Evolutionary conservation across 2,329 filamentous ascomycete species (phyloP).

Genomic region (Exophiala calicioides): DNA sequence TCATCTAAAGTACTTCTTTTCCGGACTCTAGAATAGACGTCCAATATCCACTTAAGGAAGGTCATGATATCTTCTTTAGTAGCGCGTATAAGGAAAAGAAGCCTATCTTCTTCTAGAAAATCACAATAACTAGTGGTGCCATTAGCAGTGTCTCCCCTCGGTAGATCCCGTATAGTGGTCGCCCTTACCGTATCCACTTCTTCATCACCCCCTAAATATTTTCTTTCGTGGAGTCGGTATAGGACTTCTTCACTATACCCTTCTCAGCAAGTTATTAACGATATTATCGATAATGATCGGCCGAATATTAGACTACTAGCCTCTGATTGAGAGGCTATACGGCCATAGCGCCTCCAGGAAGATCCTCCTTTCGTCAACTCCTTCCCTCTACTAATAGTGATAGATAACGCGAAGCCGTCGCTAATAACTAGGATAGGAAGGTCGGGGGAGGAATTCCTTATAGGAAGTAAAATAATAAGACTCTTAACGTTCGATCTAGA

Average conservation of each 20-base stretch:
- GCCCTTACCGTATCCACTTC: conserved; percentile 17
- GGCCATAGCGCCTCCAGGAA: conserved; percentile 10
- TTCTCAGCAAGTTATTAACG: conserved; percentile 16
- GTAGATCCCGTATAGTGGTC: background rate
- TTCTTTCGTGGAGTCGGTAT: conserved; percentile 24
- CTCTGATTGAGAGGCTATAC: conserved; percentile 13
- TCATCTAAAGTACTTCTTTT: conserved; percentile 4
- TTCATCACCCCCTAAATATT: conserved; percentile 22
- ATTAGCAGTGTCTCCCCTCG: background rate
- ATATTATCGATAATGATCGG: conserved; percentile 20
- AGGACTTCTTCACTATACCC: conserved; percentile 14
- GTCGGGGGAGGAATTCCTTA: background rate
- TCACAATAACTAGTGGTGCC: background rate
- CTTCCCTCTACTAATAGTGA: conserved; percentile 8
- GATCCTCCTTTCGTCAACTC: conserved; percentile 8
- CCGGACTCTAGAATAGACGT: conserved; percentile 1
- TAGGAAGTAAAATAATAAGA: background rate
- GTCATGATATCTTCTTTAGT: too few species aligned
- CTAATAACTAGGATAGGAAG: conserved; percentile 1
- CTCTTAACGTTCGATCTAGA: background rate
- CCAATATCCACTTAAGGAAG: conserved; percentile 13
- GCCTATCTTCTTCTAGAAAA: background rate
- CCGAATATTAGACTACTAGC: conserved; percentile 18
- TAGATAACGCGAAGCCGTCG: conserved; percentile 5
- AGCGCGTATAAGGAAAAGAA: background rate